Evolutionary conservation across 2,329 filamentous ascomycete species (phyloP), one percentile per base, ranked within the genome.

Genomic region (Ambrosiella xylebori): DNA sequence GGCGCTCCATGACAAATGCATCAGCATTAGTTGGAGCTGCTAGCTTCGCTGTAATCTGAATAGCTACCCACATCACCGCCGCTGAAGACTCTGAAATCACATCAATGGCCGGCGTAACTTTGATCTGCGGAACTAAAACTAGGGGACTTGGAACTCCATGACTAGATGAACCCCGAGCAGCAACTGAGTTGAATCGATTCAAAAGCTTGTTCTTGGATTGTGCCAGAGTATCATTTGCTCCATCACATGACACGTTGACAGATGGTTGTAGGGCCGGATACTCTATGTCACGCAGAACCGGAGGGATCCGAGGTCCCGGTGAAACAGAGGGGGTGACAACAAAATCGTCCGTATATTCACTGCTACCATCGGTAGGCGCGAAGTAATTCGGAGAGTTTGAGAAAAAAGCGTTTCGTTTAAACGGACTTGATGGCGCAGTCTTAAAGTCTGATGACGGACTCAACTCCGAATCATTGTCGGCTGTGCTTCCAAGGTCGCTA

Each of bases 1-100:
- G 59, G 2, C 39, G 36, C 40, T 58, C 59, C 59, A 61, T 61
- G 1, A 61, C 12, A 41, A 61, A 61, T 1, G 59, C 59, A 47
- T 61, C 59, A 36, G 57, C 56, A 53, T 66, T 70, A n/a, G 56
- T 54, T 15, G 59, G 59, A 35, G 59, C 59, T 45, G 59, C 59
- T 4, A 74, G 61, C 51, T 71, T 71, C 7, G 71, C 70, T 12
- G 69, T 73, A 41, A 79, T 63, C 64, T 79, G 72, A 55, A 79
- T 68, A 2, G 75, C 74, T 1, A 68, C 72, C 76, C 73, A 79
- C n/a, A 77, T 61, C 9, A 63, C 66, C 38, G 65, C 64, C 41
- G 65, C 49, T 6, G 41, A 64, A 2, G 65, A 67, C 41, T 68
- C 65, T 5, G 68, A 65, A 0, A 73, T 63, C 1, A 67, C 64